These are phyloP conservation scores for Suillus alpinus DNA, from an alignment of 768 basidiomycete species.

Conservation along the genomic window DNA sequence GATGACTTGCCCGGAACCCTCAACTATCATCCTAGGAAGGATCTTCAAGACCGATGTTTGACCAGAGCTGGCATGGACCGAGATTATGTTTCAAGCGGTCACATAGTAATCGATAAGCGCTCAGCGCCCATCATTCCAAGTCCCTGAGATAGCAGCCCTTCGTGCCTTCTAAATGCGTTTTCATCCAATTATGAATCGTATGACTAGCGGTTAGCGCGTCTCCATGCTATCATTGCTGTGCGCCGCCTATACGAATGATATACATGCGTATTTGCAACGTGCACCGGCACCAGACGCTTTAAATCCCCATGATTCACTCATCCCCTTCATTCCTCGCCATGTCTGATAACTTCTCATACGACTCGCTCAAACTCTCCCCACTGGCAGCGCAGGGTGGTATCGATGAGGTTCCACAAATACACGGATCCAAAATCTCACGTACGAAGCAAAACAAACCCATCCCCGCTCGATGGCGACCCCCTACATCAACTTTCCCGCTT, in stretches of 20 bases:
- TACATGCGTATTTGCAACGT: neutral
- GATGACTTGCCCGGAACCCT: neutral
- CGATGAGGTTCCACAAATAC: neutral
- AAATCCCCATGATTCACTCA: neutral
- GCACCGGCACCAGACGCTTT: neutral
- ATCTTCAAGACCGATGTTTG: neutral
- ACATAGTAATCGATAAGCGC: too few relatives aligned
- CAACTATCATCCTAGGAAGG: neutral
- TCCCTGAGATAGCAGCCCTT: neutral
- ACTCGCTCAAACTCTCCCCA: neutral
- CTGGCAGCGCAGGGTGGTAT: neutral
- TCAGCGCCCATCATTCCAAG: neutral
- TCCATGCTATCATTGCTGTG: neutral
- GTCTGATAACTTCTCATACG: neutral
- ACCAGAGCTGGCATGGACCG: neutral
- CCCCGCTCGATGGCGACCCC: neutral
- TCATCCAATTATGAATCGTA: neutral
- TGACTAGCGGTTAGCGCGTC: neutral
- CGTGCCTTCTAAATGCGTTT: neutral
- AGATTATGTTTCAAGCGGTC: neutral
- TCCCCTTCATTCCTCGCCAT: neutral
- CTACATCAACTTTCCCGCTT: neutral
- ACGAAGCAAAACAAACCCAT: neutral
- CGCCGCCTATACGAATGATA: neutral
- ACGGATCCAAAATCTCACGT: neutral